phyloP scores from a whole-genome alignment of 441 rosid genomes.

The Syzygium malaccense region DNA sequence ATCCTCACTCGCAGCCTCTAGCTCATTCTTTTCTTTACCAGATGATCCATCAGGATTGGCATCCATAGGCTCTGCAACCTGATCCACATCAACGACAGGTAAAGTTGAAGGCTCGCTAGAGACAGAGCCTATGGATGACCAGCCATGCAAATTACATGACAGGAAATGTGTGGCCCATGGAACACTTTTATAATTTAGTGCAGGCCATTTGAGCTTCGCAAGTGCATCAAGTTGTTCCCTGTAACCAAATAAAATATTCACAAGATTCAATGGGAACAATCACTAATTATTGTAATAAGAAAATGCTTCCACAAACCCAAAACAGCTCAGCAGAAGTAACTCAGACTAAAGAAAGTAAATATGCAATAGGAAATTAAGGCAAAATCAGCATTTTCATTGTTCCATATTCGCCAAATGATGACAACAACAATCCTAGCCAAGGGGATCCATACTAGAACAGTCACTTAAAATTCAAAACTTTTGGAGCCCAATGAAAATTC shows the following conservation, averaged over 20 bases:
- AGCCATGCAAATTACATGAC: slow-evolving; percentile 60
- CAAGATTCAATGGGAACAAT: slow-evolving; percentile 27
- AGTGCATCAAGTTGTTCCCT: slow-evolving; percentile 94
- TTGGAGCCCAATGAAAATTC: neutral
- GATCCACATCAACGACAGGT: slow-evolving; percentile 30
- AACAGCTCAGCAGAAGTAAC: slow-evolving; percentile 4
- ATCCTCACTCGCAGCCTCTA: slow-evolving; percentile 69
- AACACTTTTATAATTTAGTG: slow-evolving; percentile 47
- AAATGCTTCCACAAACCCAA: neutral
- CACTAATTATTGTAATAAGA: neutral
- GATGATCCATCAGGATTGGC: slow-evolving; percentile 50
- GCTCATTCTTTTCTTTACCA: slow-evolving; percentile 49
- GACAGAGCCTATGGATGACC: slow-evolving; percentile 48
- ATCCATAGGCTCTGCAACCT: slow-evolving; percentile 52
- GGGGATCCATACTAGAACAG: slow-evolving; percentile 5
- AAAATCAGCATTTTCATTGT: neutral
- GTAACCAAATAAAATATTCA: slow-evolving; percentile 52
- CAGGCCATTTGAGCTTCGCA: slow-evolving; percentile 70
- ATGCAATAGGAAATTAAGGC: neutral
- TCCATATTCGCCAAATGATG: slow-evolving; percentile 13
- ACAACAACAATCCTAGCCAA: slow-evolving; percentile 20
- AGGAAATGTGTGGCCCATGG: slow-evolving; percentile 80
- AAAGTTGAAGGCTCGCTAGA: slow-evolving; percentile 28
- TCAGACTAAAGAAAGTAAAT: neutral
- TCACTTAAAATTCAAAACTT: slow-evolving; percentile 16